Base-by-base conservation (phyloP, 2,329 filamentous ascomycete species). In the Xenoacremonium recifei region DNA sequence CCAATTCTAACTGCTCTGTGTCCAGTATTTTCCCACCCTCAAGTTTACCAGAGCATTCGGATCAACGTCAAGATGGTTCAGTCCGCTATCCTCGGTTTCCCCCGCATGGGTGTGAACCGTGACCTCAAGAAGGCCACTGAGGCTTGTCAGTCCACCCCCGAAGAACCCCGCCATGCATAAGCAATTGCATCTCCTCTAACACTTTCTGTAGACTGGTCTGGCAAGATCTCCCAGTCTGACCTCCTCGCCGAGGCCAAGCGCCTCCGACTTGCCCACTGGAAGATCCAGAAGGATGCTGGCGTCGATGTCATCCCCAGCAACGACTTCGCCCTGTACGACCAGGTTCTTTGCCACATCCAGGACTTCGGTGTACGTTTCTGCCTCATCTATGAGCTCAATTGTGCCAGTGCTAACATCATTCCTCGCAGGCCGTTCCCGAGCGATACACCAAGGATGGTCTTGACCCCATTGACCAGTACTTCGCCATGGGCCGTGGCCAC, bases 111-210 rank as follows among this genome's bases (percentile, higher is more conserved):
- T 75, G 87, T 82, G 64, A 88, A 95, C 76, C 90, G 93, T 84
- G 93, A 99, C 81, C 84, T 99, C 70, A 99, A 99, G 87, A 99
- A 99, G 85, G 93, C 93, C 67, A 99, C 91, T 58, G 93, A 99
- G 76, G 89, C 92, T 70, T 99, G 76, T 79, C 57, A 66, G 75
- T 75, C 30, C n/a, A 31, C 10, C n/a, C n/a, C 35, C 37, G 32
- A 35, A 27, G 11, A n/a, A 15, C 29, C 34, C 33, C 19, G 33
- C 85, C 76, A 27, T 18, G 37, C n/a, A n/a, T n/a, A n/a, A n/a
- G n/a, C n/a, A n/a, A 42, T 33, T 38, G 33, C 37, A 39, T 23
- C 38, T 3, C 42, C 46, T 19, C 51, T 56, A 40, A 49, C 53
- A 54, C 49, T 68, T n/a, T 21, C 23, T 18, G 33, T 40, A 71